phyloP scores from a whole-genome alignment of 352 stramenopile species.

The Phytophthora uliginosa region DNA sequence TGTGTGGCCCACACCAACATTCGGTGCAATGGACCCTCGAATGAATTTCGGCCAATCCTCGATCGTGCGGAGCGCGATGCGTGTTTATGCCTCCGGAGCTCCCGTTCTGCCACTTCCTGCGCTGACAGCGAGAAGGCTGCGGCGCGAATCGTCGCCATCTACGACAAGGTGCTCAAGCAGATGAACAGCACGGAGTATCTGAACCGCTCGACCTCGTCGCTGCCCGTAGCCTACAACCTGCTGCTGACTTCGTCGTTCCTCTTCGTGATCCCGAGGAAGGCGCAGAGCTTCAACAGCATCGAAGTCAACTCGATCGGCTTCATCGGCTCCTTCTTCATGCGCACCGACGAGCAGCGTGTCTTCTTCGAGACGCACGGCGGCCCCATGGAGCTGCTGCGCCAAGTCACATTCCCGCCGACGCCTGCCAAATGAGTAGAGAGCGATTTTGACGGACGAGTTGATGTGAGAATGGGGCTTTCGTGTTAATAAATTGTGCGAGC shows the following conservation, averaged over 20 bases:
- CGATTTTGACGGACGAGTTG: slow-evolving; percentile 13
- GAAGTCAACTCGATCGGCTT: slow-evolving; percentile 91
- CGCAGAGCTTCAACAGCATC: slow-evolving; percentile 64
- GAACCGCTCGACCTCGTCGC: neutral
- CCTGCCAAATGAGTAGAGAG: slow-evolving; percentile 12
- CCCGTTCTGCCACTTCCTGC: slow-evolving; percentile 80
- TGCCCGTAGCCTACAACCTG: slow-evolving; percentile 79
- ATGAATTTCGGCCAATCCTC: no score
- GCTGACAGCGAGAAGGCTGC: slow-evolving; percentile 54
- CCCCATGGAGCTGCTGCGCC: slow-evolving; percentile 64
- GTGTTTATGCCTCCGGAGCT: slow-evolving; percentile 67
- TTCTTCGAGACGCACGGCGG: slow-evolving; percentile 60
- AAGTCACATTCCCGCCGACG: slow-evolving; percentile 70
- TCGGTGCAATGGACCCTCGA: no score
- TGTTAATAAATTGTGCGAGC: slow-evolving; percentile 46
- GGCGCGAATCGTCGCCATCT: slow-evolving; percentile 51
- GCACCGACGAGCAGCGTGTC: slow-evolving; percentile 64
- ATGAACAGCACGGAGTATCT: slow-evolving; percentile 56
- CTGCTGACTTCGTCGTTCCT: slow-evolving; percentile 81
- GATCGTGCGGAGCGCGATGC: no score
- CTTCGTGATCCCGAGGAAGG: slow-evolving; percentile 73
- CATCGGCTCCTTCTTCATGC: slow-evolving; percentile 84
- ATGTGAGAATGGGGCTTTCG: slow-evolving; percentile 29
- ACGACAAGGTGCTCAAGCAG: slow-evolving; percentile 54
- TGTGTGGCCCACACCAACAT: no score